Conservation (phyloP, 306 rosid genomes). For the Dryas drummondii region DNA sequence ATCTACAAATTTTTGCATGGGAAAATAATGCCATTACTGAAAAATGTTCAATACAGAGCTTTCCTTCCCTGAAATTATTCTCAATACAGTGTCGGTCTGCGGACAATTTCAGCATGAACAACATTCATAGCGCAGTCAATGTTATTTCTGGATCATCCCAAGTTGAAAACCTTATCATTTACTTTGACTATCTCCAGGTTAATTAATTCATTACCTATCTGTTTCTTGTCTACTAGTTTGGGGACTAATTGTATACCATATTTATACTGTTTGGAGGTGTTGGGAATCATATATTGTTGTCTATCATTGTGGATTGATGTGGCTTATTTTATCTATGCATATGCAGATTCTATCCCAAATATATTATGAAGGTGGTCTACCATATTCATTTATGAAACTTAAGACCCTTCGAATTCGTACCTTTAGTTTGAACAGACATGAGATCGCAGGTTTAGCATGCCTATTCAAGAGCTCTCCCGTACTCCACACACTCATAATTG, state of each 20-base stretch:
- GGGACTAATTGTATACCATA: too few species aligned
- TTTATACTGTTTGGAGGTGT: too few species aligned
- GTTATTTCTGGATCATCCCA: neutral
- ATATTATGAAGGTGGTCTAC: neutral
- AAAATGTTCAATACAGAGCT: neutral
- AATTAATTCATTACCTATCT: too few species aligned
- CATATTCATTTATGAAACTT: neutral
- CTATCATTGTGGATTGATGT: too few species aligned
- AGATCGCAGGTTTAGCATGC: conserved; percentile 2
- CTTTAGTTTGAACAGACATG: neutral
- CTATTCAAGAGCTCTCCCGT: conserved; percentile 3
- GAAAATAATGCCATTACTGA: too few species aligned
- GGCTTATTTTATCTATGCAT: neutral
- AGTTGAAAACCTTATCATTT: neutral
- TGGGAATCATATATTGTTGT: too few species aligned
- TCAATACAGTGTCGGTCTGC: too few species aligned
- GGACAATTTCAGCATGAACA: too few species aligned
- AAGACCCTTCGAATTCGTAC: too few species aligned
- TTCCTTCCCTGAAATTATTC: neutral
- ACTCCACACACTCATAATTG: neutral
- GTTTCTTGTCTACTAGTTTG: too few species aligned
- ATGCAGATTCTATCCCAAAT: conserved; percentile 1
- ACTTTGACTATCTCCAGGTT: neutral
- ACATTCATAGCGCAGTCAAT: neutral
- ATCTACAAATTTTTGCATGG: neutral